Evolutionary conservation across 2,329 filamentous ascomycete genomes (phyloP).

Genomic region (Dichotomopilus funicola): DNA sequence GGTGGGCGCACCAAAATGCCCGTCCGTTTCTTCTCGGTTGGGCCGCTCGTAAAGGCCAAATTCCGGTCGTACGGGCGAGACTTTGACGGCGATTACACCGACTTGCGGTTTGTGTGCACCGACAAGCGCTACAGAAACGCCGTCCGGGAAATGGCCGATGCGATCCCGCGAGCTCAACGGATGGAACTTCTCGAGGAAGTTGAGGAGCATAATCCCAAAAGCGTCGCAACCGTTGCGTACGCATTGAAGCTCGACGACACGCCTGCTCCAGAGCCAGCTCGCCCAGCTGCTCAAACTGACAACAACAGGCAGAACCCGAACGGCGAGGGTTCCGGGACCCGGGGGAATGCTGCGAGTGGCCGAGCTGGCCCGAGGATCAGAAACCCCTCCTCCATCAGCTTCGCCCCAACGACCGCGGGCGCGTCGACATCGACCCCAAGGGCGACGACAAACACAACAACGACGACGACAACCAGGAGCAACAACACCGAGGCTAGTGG

Average conservation of each 20-base stretch:
- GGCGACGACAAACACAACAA: no score
- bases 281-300: no score
- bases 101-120: neutral
- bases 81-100: neutral
- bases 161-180: neutral
- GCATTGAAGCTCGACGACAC: neutral
- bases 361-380: no score
- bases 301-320: neutral
- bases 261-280: neutral
- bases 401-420: no score
- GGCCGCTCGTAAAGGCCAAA: constrained; percentile 1
- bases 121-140: neutral
- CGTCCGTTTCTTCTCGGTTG: neutral
- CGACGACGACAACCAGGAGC: no score
- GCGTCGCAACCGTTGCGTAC: neutral
- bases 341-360: no score
- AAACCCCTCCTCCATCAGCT: no score
- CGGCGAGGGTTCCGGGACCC: no score
- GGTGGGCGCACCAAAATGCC: neutral
- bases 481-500: no score
- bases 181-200: neutral
- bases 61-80: constrained; percentile 1
- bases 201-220: neutral
- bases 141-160: neutral
- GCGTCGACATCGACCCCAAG: no score